Evolutionary conservation across 176 grass and related monocot species (phyloP).

Genomic region (Rhipidocladum racemiflorum): DNA sequence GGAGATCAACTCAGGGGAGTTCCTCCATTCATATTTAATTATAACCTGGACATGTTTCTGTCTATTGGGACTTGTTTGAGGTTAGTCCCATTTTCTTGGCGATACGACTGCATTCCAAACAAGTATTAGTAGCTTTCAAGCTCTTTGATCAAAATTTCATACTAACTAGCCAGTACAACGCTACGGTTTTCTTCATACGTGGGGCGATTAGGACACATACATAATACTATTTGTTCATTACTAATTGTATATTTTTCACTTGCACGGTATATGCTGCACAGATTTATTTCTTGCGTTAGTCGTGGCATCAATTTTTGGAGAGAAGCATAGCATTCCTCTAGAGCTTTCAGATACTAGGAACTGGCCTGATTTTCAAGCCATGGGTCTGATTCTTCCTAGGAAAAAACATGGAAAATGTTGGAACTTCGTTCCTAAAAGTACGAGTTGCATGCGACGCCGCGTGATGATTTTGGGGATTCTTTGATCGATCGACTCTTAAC

Average conservation of each 20-base stretch:
- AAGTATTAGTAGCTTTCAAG: constrained; percentile 4
- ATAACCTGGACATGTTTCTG: not conserved
- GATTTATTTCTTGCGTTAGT: not conserved
- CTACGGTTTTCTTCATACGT: not conserved
- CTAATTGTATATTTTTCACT: not conserved
- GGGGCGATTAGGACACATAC: not conserved
- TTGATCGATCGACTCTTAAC: not conserved
- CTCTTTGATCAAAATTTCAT: not conserved
- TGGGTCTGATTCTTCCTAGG: not conserved
- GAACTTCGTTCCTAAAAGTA: not conserved
- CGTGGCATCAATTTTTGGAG: not conserved
- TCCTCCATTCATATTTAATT: not conserved
- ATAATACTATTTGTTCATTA: not conserved
- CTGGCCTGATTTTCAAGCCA: not conserved
- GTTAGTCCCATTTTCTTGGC: not conserved
- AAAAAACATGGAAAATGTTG: not conserved
- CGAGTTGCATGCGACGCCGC: not conserved
- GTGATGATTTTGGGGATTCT: not conserved
- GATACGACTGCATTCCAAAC: not conserved
- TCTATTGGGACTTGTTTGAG: not conserved
- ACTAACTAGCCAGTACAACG: not conserved
- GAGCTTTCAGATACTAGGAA: not conserved
- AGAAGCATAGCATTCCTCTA: not conserved
- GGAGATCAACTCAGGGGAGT: not conserved
- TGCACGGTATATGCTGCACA: not conserved